These are phyloP conservation scores for Besnoitia besnoiti DNA, from an alignment of 169 alveolate species.

Conservation along the genomic window DNA sequence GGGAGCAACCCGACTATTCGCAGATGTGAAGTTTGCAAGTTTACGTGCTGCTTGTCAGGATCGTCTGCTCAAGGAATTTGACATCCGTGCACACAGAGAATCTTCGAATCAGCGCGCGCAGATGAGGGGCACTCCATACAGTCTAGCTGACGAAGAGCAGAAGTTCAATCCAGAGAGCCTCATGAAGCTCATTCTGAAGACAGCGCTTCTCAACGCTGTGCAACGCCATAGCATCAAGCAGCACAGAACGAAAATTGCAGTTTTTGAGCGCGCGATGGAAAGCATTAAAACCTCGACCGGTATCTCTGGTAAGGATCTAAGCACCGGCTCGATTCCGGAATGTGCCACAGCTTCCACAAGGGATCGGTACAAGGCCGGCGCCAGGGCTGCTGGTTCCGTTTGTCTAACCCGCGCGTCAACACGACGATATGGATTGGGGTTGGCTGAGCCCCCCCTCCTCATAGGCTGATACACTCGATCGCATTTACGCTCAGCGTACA, in stretches of 20 bases:
- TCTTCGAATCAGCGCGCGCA: constrained; percentile 29
- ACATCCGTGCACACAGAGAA: constrained; percentile 38
- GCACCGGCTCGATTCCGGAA: too few species aligned
- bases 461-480: too few species aligned
- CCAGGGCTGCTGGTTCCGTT: too few species aligned
- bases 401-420: too few species aligned
- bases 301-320: constrained; percentile 23
- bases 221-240: constrained; percentile 36
- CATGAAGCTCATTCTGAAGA: constrained; percentile 42
- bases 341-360: too few species aligned
- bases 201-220: constrained; percentile 44
- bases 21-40: too few species aligned
- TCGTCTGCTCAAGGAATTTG: constrained; percentile 43
- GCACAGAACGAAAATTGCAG: constrained; percentile 32
- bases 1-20: too few species aligned
- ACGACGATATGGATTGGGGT: too few species aligned
- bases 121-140: constrained; percentile 25
- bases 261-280: constrained; percentile 53
- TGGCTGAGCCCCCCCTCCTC: too few species aligned
- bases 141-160: constrained; percentile 42
- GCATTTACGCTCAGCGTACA: too few species aligned
- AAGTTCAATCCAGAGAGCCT: constrained; percentile 32
- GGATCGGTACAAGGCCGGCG: too few species aligned
- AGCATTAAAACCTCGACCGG: constrained; percentile 51
- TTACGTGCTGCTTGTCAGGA: constrained; percentile 27